A percentile compares a stretch with the other conserved stretches of the same genome.
phyloP scores from a whole-genome alignment of 768 basidiomycete species.

The Russula compacta region DNA sequence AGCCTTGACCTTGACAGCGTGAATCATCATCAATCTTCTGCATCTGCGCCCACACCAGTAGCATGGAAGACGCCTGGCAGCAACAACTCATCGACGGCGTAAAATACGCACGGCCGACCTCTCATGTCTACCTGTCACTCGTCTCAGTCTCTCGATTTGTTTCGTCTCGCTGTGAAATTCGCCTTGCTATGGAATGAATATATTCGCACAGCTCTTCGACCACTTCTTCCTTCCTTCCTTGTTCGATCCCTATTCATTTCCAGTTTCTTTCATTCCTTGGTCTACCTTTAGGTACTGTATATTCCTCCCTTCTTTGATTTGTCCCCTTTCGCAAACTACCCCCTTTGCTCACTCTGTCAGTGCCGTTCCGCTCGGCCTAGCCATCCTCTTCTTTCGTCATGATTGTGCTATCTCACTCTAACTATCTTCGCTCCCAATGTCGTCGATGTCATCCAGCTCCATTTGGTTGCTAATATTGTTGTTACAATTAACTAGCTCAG shows the following conservation, averaged over 20 bases:
- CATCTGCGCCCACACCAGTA: background rate
- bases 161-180: slow-evolving; percentile 17
- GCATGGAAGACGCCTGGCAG: slow-evolving; percentile 8
- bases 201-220: slow-evolving; percentile 16
- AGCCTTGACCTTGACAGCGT: slow-evolving; percentile 54
- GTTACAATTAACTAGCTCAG: slow-evolving; percentile 16
- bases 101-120: background rate
- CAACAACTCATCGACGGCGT: slow-evolving; percentile 6
- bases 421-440: slow-evolving; percentile 10
- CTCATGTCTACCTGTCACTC: slow-evolving; percentile 3
- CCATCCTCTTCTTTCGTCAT: background rate
- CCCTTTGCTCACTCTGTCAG: background rate
- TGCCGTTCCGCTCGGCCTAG: background rate
- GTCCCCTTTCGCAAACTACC: slow-evolving; percentile 8
- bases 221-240: background rate
- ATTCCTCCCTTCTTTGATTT: background rate
- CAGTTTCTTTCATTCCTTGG: background rate
- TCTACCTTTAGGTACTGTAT: background rate
- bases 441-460: slow-evolving; percentile 14
- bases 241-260: background rate
- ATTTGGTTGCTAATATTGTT: slow-evolving; percentile 11
- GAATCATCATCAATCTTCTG: slow-evolving; percentile 7
- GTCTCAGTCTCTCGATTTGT: slow-evolving; percentile 11
- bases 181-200: slow-evolving; percentile 18
- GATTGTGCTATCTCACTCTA: slow-evolving; percentile 17